A percentile compares a stretch with the other conserved stretches of the same genome.
phyloP scores from a whole-genome alignment of 352 stramenopile species.

The Pythium dissimile region DNA sequence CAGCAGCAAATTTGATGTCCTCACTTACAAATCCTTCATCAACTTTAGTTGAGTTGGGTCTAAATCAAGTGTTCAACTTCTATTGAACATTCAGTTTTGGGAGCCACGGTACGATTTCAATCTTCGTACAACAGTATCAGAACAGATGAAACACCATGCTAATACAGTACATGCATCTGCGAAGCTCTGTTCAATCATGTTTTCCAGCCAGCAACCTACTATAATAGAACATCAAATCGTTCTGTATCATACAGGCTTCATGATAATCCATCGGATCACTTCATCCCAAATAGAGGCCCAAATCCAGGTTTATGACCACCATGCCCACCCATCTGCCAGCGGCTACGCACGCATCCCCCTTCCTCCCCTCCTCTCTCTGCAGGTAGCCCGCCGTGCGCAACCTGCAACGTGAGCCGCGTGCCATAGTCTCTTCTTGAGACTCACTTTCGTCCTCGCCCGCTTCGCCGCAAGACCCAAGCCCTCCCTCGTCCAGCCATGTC shows the following conservation, averaged over 20 bases:
- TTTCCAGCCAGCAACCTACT: too few relatives aligned
- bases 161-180: background rate
- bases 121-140: background rate
- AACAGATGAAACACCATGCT: background rate
- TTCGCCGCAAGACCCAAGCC: slow-evolving; percentile 14
- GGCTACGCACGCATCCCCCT: slow-evolving; percentile 16
- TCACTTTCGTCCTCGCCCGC: slow-evolving; percentile 22
- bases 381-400: slow-evolving; percentile 11
- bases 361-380: slow-evolving; percentile 12
- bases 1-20: background rate
- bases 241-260: too few relatives aligned
- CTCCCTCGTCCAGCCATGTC: slow-evolving; percentile 27
- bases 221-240: background rate
- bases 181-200: too few relatives aligned
- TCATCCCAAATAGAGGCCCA: slow-evolving; percentile 10
- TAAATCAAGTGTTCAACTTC: background rate
- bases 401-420: slow-evolving; percentile 4
- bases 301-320: slow-evolving; percentile 10
- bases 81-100: background rate
- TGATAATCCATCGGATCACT: background rate
- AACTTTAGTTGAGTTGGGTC: too few relatives aligned
- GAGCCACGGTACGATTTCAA: background rate
- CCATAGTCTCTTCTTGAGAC: background rate
- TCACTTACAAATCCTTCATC: background rate
- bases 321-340: slow-evolving; percentile 21